phyloP scores from a whole-genome alignment of 1,284 basidiomycete species.

The Moniliella sp. region DNA sequence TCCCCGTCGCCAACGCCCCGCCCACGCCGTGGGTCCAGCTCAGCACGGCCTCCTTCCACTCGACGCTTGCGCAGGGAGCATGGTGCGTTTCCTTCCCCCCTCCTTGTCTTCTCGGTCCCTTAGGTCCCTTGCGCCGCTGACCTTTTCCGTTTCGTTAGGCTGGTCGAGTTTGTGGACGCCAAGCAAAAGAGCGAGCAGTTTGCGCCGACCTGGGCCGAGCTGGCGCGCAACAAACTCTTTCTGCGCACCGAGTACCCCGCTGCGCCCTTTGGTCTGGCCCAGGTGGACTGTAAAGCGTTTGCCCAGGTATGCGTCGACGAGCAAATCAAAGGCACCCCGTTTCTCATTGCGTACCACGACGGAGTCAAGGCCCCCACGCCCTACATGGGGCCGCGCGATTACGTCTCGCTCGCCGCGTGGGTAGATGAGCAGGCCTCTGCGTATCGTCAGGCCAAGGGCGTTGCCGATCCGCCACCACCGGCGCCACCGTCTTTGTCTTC shows the following conservation, averaged over 20 bases:
- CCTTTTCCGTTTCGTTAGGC: too few species aligned
- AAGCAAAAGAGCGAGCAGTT: conserved; percentile 57
- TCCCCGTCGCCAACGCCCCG: too few species aligned
- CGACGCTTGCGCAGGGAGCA: too few species aligned
- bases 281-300: conserved; percentile 21
- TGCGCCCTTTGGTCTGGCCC: conserved; percentile 22
- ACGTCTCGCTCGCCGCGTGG: conserved; percentile 14
- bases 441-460: conserved; percentile 10
- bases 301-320: conserved; percentile 20
- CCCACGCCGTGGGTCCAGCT: too few species aligned
- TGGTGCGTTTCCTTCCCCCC: too few species aligned
- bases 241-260: conserved; percentile 37
- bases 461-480: conserved; percentile 4
- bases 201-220: conserved; percentile 58
- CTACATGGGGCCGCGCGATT: conserved; percentile 16
- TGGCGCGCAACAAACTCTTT: conserved; percentile 43
- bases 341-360: conserved; percentile 15
- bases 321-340: conserved; percentile 14
- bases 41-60: too few species aligned
- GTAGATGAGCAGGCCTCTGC: conserved; percentile 13
- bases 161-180: conserved; percentile 39
- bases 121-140: too few species aligned
- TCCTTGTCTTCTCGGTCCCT: too few species aligned
- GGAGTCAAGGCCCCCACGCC: conserved; percentile 9
- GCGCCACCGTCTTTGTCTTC: too few species aligned